phyloP scores from a whole-genome alignment of 1,139 yeast species.

The Geotrichum restrictum region DNA sequence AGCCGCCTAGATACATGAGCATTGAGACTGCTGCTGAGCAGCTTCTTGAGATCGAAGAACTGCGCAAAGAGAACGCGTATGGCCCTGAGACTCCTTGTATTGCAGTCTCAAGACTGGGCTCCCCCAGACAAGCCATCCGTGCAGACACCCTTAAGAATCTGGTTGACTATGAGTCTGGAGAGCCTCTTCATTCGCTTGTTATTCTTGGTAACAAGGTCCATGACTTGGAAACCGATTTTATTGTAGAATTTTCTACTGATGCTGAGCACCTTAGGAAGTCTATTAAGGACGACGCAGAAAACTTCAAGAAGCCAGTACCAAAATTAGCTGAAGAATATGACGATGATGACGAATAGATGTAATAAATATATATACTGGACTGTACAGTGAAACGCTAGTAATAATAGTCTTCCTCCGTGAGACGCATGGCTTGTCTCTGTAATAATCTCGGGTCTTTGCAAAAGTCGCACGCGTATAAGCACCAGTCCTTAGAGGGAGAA shows the following conservation, averaged over 20 bases:
- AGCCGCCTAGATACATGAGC: slow-evolving; percentile 95
- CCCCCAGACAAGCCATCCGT: slow-evolving; percentile 75
- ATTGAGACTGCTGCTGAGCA: slow-evolving; percentile 87
- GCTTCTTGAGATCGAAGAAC: slow-evolving; percentile 78
- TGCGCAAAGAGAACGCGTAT: slow-evolving; percentile 61
- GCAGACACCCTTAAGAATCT: slow-evolving; percentile 74
- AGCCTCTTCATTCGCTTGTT: slow-evolving; percentile 86
- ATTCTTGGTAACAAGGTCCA: slow-evolving; percentile 92
- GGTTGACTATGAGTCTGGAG: slow-evolving; percentile 83
- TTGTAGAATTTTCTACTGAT: slow-evolving; percentile 63
- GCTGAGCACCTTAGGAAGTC: slow-evolving; percentile 52
- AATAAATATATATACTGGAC: not conserved
- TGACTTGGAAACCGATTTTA: slow-evolving; percentile 83
- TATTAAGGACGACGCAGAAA: slow-evolving; percentile 69
- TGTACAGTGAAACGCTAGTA: slow-evolving; percentile 1
- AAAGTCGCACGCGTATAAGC: slow-evolving; percentile 37
- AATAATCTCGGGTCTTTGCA: slow-evolving; percentile 30
- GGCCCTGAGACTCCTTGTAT: slow-evolving; percentile 87
- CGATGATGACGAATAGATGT: slow-evolving; percentile 19
- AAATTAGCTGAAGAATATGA: slow-evolving; percentile 22
- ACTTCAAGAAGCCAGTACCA: slow-evolving; percentile 47
- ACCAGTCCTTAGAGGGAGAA: slow-evolving; percentile 26
- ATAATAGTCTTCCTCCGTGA: slow-evolving; percentile 10
- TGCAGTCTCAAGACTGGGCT: slow-evolving; percentile 85
- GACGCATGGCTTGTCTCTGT: slow-evolving; percentile 10